Evolutionary conservation across 352 stramenopile genomes (phyloP).

Genomic region (Phytophthora pluvialis): DNA sequence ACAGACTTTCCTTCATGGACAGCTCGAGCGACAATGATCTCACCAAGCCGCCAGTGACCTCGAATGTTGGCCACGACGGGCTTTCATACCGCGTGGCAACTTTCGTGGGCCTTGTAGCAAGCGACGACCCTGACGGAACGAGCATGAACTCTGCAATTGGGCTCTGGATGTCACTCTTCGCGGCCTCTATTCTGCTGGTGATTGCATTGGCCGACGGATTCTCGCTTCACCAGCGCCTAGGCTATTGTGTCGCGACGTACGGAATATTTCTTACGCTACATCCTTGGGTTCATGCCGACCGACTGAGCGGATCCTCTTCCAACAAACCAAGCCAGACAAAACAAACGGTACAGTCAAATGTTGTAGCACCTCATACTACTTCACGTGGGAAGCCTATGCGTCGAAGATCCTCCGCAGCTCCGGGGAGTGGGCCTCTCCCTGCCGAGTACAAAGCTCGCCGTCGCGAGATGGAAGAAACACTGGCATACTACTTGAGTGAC

Average conservation of each 20-base stretch:
- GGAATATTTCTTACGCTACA: slow-evolving; percentile 61
- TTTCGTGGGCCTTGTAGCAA: slow-evolving; percentile 35
- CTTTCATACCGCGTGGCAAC: slow-evolving; percentile 31
- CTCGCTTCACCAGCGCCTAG: slow-evolving; percentile 51
- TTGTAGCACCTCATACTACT: slow-evolving; percentile 1
- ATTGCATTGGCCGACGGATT: slow-evolving; percentile 52
- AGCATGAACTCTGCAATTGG: slow-evolving; percentile 50
- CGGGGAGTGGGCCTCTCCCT: slow-evolving; percentile 21
- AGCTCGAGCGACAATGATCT: slow-evolving; percentile 19
- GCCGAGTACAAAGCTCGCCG: slow-evolving; percentile 30
- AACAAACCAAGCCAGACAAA: neutral
- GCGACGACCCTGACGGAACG: slow-evolving; percentile 14
- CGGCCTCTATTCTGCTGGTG: slow-evolving; percentile 52
- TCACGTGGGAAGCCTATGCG: neutral
- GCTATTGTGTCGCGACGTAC: slow-evolving; percentile 53
- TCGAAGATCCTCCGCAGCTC: neutral
- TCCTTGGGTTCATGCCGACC: slow-evolving; percentile 51
- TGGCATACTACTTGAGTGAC: slow-evolving; percentile 47
- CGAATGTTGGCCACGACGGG: slow-evolving; percentile 3
- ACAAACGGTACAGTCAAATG: slow-evolving; percentile 4
- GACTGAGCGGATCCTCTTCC: neutral
- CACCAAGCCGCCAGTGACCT: slow-evolving; percentile 5
- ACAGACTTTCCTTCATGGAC: slow-evolving; percentile 38
- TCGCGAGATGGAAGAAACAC: slow-evolving; percentile 32
- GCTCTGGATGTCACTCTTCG: slow-evolving; percentile 66